These are phyloP conservation scores for Leishmania amazonensis DNA, from an alignment of 208 protist genomes.

Conservation along the genomic window DNA sequence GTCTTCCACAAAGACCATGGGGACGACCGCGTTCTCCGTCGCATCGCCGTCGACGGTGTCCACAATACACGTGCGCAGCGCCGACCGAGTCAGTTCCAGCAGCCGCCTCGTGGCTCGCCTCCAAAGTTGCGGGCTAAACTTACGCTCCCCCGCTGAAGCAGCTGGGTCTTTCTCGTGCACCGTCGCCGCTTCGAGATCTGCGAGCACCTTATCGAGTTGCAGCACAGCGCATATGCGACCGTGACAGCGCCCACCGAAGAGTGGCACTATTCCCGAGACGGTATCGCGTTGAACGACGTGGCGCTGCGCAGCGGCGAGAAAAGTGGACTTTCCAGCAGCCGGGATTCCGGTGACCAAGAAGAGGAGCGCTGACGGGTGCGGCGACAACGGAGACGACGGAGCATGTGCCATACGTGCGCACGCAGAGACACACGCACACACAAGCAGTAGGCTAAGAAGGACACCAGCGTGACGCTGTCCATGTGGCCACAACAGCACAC, in stretches of 20 bases:
- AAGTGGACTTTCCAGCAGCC: conserved; percentile 66
- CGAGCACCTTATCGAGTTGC: conserved; percentile 16
- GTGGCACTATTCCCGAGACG: not conserved
- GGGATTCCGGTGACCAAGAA: conserved; percentile 70
- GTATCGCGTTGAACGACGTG: not conserved
- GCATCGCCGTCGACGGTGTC: not conserved
- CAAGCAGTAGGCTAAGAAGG: not conserved
- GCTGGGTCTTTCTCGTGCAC: not conserved
- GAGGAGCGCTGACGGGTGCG: conserved; percentile 18
- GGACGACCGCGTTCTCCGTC: conserved; percentile 4
- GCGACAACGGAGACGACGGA: too few species aligned
- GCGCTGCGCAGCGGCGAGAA: conserved; percentile 29
- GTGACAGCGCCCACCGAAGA: conserved; percentile 11
- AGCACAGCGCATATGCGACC: conserved; percentile 12
- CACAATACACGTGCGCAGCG: conserved; percentile 9
- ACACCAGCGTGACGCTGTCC: not conserved
- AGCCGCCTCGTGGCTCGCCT: conserved; percentile 11
- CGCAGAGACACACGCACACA: not conserved
- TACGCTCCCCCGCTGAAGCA: not conserved
- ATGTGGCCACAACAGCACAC: not conserved
- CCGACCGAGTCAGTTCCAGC: conserved; percentile 8
- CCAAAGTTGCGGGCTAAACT: not conserved
- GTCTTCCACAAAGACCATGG: conserved; percentile 77
- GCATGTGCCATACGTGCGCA: not conserved
- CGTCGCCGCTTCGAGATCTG: not conserved